Percentiles rank a stretch among this genome's conserved stretches.
phyloP scores from a whole-genome alignment of 345 rosid genomes.

The Durio zibethinus region DNA sequence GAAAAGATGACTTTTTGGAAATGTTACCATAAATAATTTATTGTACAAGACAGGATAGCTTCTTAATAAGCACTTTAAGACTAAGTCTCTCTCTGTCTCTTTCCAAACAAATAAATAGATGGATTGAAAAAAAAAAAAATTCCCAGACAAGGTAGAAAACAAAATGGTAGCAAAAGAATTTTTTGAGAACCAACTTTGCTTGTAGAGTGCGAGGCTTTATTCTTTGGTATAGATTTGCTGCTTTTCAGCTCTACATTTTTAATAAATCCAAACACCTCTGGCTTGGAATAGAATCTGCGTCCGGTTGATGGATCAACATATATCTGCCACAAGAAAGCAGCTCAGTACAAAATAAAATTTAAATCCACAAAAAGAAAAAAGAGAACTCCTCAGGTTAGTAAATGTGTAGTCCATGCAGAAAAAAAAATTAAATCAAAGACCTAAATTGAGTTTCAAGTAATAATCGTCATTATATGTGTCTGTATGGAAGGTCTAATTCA shows the following conservation, averaged over 20 bases:
- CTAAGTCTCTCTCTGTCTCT: neutral
- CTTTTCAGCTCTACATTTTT: conserved; percentile 18
- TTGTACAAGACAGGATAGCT: conserved; percentile 1
- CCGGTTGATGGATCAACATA: conserved; percentile 30
- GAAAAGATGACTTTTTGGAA: neutral
- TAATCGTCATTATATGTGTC: neutral
- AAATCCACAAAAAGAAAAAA: neutral
- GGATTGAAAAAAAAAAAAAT: neutral
- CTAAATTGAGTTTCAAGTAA: neutral
- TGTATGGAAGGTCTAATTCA: neutral
- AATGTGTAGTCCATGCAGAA: neutral
- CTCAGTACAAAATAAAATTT: neutral
- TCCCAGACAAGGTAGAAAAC: neutral
- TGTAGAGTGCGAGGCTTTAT: neutral
- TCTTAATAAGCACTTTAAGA: neutral
- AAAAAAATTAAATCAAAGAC: neutral
- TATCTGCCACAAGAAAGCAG: conserved; percentile 25
- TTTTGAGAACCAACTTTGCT: conserved; percentile 22
- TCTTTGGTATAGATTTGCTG: conserved; percentile 11
- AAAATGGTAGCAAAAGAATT: neutral
- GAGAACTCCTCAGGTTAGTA: neutral
- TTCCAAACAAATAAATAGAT: neutral
- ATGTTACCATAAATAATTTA: neutral
- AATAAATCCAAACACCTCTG: conserved; percentile 33
- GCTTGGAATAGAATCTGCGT: conserved; percentile 36